Evolutionary conservation across 805 yeast species (phyloP).

Genomic region (Lipomyces orientalis): DNA sequence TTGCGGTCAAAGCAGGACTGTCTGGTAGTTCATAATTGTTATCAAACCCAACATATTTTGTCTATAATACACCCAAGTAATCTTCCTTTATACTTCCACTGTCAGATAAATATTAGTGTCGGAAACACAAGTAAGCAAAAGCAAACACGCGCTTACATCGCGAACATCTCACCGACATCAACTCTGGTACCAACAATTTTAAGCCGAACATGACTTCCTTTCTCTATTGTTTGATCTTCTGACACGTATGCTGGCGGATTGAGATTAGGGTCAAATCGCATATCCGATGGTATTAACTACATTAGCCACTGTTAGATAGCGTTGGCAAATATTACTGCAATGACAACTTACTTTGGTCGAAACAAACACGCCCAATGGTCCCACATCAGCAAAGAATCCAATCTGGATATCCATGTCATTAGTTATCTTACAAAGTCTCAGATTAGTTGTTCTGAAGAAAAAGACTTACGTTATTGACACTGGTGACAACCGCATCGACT

Average conservation of each 20-base stretch:
- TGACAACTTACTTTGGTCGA: conserved; percentile 67
- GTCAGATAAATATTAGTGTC: conserved; percentile 4
- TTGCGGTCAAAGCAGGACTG: neutral
- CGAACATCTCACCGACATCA: conserved; percentile 95
- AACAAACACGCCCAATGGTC: conserved; percentile 93
- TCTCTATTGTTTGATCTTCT: conserved; percentile 86
- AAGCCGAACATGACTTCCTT: conserved; percentile 90
- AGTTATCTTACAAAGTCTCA: neutral
- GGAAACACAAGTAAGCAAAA: neutral
- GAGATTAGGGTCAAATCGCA: conserved; percentile 91
- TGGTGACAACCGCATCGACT: conserved; percentile 94
- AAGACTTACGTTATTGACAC: conserved; percentile 66
- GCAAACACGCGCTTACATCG: conserved; percentile 56
- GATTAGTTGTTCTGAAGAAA: neutral
- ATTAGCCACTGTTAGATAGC: neutral
- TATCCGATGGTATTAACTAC: conserved; percentile 83
- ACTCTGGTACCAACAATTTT: conserved; percentile 97
- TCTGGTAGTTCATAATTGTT: neutral
- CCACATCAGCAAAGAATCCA: conserved; percentile 98
- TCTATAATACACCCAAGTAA: conserved; percentile 80
- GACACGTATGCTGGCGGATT: conserved; percentile 98
- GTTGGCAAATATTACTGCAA: neutral
- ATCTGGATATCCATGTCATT: conserved; percentile 47
- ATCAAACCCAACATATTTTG: neutral
- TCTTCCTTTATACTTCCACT: conserved; percentile 96